Conservation (phyloP, 257 asterid genomes). For the Orobanche coerulescens region DNA sequence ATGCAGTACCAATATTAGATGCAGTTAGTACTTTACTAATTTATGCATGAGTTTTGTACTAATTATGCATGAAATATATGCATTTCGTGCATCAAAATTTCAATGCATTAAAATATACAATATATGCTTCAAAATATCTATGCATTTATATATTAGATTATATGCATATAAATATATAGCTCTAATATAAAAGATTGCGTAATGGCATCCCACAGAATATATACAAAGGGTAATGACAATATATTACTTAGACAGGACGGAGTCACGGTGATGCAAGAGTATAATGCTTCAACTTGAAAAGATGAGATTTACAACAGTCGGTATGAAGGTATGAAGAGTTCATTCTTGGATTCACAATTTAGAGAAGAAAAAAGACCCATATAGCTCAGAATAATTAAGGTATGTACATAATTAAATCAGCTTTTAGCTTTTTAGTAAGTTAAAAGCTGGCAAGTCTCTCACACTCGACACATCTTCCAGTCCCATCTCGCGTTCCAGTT, state of each 20-base stretch:
- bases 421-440: slow-evolving; percentile 40
- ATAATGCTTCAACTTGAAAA: not conserved
- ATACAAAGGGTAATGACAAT: not conserved
- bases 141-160: no score
- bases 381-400: not conserved
- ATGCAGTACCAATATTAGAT: no score
- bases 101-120: no score
- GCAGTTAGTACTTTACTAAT: no score
- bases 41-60: no score
- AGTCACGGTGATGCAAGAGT: not conserved
- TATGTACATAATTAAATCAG: slow-evolving; percentile 9
- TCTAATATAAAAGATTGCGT: not conserved
- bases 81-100: no score
- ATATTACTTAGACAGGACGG: not conserved
- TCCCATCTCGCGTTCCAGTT: slow-evolving; percentile 74
- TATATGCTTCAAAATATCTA: no score
- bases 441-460: slow-evolving; percentile 71
- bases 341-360: slow-evolving; percentile 5
- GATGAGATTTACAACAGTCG: slow-evolving; percentile 11
- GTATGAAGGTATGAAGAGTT: not conserved
- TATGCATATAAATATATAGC: no score
- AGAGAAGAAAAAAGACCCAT: not conserved
- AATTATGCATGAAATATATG: no score
- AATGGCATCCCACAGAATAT: not conserved
- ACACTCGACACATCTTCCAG: slow-evolving; percentile 57